phyloP scores from a whole-genome alignment of 768 basidiomycete species.

The Agaricus blazei region DNA sequence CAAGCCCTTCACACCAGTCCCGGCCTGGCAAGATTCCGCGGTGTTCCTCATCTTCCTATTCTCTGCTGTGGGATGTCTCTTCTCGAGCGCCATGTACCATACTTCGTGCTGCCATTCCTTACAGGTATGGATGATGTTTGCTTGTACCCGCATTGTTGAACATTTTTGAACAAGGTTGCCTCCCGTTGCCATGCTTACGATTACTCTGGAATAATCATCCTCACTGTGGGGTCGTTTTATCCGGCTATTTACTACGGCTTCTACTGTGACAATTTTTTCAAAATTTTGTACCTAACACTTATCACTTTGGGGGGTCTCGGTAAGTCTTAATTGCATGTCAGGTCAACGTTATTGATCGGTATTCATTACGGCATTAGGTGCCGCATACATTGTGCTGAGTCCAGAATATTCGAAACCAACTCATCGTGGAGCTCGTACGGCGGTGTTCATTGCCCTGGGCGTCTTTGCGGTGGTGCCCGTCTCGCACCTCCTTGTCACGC shows the following conservation, averaged over 20 bases:
- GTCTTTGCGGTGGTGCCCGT: conserved; percentile 66
- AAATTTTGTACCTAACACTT: conserved; percentile 47
- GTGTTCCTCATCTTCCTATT: conserved; percentile 62
- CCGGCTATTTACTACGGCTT: conserved; percentile 78
- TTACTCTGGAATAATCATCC: conserved; percentile 76
- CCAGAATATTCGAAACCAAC: conserved; percentile 74
- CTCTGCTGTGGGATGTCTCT: conserved; percentile 71
- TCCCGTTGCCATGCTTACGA: conserved; percentile 61
- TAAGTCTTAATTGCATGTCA: conserved; percentile 31
- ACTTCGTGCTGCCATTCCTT: conserved; percentile 69
- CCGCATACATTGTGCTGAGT: conserved; percentile 71
- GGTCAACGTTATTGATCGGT: conserved; percentile 14
- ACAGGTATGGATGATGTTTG: conserved; percentile 36
- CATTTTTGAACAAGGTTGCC: conserved; percentile 39
- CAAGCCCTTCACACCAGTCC: conserved; percentile 37
- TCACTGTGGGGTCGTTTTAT: conserved; percentile 76
- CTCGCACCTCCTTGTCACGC: conserved; percentile 52
- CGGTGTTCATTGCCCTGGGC: conserved; percentile 76
- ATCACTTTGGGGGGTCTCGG: conserved; percentile 54
- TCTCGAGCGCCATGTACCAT: conserved; percentile 70
- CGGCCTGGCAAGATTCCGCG: conserved; percentile 57
- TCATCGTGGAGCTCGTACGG: conserved; percentile 71
- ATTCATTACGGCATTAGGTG: conserved; percentile 34
- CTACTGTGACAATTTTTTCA: conserved; percentile 54
- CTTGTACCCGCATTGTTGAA: conserved; percentile 16